These are phyloP conservation scores for Postia placenta DNA, from an alignment of 768 basidiomycete genomes.

Conservation along the genomic window DNA sequence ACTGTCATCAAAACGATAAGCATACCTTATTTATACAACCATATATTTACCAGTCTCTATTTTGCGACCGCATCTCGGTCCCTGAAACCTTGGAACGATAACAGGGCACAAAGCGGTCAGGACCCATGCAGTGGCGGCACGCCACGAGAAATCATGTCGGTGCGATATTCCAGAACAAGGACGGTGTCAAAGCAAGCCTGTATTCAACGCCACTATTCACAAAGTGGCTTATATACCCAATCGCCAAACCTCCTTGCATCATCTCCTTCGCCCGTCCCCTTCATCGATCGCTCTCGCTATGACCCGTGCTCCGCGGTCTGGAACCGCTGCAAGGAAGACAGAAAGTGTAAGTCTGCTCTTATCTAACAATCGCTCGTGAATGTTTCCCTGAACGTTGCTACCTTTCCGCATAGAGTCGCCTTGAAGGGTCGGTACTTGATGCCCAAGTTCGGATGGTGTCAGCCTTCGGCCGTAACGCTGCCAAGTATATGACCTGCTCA, in stretches of 20 bases:
- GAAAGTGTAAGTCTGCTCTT: background rate
- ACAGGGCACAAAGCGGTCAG: too few species aligned
- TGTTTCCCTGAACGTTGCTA: background rate
- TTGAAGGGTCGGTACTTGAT: background rate
- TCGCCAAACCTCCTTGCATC: background rate
- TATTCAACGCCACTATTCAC: background rate
- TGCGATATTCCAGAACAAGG: background rate
- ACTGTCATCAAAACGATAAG: too few species aligned
- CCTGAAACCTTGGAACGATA: too few species aligned
- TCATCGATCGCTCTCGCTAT: background rate
- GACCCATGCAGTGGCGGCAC: background rate
- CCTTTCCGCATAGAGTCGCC: background rate
- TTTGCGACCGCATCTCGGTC: too few species aligned
- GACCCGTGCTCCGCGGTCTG: background rate
- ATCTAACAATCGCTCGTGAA: background rate
- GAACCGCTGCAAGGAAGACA: background rate
- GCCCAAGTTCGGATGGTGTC: background rate
- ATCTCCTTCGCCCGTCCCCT: background rate
- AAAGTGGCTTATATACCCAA: background rate
- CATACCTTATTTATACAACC: too few species aligned
- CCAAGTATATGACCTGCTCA: background rate
- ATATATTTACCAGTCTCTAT: too few species aligned
- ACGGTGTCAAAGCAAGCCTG: background rate
- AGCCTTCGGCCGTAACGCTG: background rate
- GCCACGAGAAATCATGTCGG: background rate